These are phyloP conservation scores for Dictyophora rubrovolvata DNA, from an alignment of 768 basidiomycete genomes.

Conservation along the genomic window DNA sequence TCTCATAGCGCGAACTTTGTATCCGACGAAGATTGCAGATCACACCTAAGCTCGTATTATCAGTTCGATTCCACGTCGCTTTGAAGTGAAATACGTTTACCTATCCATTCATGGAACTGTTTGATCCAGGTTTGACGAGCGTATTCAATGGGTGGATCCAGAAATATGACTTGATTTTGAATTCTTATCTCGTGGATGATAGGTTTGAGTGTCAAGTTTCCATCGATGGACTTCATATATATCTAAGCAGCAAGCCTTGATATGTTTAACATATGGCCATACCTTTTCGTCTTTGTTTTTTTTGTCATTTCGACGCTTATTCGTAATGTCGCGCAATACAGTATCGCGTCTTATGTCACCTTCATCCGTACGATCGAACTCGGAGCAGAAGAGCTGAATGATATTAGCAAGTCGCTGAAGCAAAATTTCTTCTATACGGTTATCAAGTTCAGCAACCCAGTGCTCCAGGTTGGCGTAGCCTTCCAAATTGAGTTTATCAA, in stretches of 20 bases:
- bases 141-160: slow-evolving; percentile 95
- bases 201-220: slow-evolving; percentile 67
- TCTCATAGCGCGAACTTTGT: slow-evolving; percentile 94
- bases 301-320: slow-evolving; percentile 62
- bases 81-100: slow-evolving; percentile 25
- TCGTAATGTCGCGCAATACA: slow-evolving; percentile 42
- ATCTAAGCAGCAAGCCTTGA: not conserved
- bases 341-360: slow-evolving; percentile 48
- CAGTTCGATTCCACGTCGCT: not conserved
- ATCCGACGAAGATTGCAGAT: slow-evolving; percentile 81
- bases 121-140: slow-evolving; percentile 84
- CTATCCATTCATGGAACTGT: slow-evolving; percentile 85
- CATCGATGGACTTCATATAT: slow-evolving; percentile 50
- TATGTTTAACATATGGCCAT: slow-evolving; percentile 8
- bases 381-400: slow-evolving; percentile 78
- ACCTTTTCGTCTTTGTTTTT: slow-evolving; percentile 75
- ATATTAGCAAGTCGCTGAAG: slow-evolving; percentile 65
- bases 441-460: slow-evolving; percentile 78
- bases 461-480: slow-evolving; percentile 91
- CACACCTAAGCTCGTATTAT: slow-evolving; percentile 42
- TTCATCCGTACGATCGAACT: slow-evolving; percentile 74
- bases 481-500: slow-evolving; percentile 90
- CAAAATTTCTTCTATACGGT: slow-evolving; percentile 74
- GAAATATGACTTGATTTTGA: slow-evolving; percentile 97
- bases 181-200: slow-evolving; percentile 95